Base-by-base conservation (phyloP, 2,329 filamentous ascomycete genomes). In the Exutisphaerella laricina region DNA sequence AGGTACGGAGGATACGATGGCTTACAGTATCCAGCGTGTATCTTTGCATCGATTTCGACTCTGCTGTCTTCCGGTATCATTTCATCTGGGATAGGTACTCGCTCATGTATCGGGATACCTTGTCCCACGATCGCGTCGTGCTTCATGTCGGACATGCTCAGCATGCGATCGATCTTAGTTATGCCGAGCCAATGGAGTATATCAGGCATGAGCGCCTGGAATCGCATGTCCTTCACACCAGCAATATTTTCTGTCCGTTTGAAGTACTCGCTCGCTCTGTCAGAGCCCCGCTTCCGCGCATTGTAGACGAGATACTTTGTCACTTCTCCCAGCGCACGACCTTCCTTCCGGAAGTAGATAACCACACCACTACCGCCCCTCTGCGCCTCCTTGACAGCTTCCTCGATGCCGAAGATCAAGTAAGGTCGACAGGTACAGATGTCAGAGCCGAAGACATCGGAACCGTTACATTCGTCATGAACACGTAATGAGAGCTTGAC, bases 41-140 rank as follows among this genome's bases (percentile, higher is more conserved):
- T 96, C 73, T 97, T 97, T 46, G 92, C 92, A 66, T 97, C 92
- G 60, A 97, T 98, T 67, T 98, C 92, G n/a, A 97, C 92, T 54
- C 90, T 77, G 40, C 88, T 94, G 67, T 97, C 92, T 50, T 83
- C 86, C 9, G 92, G 92, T 57, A 97, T 96, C 78, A 92, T 81
- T 22, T 92, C 85, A 53, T 94, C 88, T 3, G 90, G 92, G 51
- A 97, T 87, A 48, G 94, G 88, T 35, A 97, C 82, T 35, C 52
- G 35, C 42, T 55, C 52, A 32, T 51, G 48, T 13, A 55, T 55
- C n/a, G 52, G 52, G 32, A 55, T 55, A 12, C 52, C 52, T 23
- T 54, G 49, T 45, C 80, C 78, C 40, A 92, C 86, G 59, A 92
- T 90, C 40, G 86, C 86, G 69, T 92, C 86, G 67, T 92, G 83